Evolutionary conservation across 768 basidiomycete species (phyloP).

Genomic region (Leccinum barrowsii): DNA sequence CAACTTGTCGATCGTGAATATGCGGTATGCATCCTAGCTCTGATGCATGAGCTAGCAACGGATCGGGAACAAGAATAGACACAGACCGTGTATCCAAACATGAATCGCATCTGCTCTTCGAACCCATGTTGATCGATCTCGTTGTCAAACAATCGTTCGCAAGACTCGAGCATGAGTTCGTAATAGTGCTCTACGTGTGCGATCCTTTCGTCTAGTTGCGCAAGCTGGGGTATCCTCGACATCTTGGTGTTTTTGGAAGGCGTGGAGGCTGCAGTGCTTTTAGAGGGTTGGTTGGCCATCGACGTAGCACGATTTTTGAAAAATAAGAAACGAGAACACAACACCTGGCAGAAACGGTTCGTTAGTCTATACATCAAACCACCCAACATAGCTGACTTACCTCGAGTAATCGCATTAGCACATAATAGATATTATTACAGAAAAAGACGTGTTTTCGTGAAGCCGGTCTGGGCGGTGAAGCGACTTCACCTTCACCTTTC

Average conservation of each 20-base stretch:
- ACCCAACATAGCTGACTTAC: slow-evolving; percentile 40
- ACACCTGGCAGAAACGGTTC: slow-evolving; percentile 45
- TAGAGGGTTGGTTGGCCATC: slow-evolving; percentile 30
- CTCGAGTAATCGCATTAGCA: slow-evolving; percentile 80
- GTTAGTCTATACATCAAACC: background rate
- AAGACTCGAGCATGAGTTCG: slow-evolving; percentile 76
- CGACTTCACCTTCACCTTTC: slow-evolving; percentile 11
- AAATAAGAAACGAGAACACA: slow-evolving; percentile 75
- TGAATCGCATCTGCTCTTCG: slow-evolving; percentile 85
- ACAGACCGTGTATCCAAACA: slow-evolving; percentile 78
- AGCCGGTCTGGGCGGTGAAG: slow-evolving; percentile 26
- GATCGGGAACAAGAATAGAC: background rate
- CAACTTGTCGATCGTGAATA: slow-evolving; percentile 93
- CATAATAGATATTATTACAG: slow-evolving; percentile 87
- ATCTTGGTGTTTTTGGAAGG: slow-evolving; percentile 29
- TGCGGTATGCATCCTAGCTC: slow-evolving; percentile 69
- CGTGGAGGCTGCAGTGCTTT: slow-evolving; percentile 4
- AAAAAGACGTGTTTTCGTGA: slow-evolving; percentile 68
- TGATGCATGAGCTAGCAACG: slow-evolving; percentile 1
- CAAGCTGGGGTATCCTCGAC: slow-evolving; percentile 25
- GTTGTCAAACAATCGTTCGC: slow-evolving; percentile 88
- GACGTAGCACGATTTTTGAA: slow-evolving; percentile 72
- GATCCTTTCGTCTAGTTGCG: slow-evolving; percentile 32
- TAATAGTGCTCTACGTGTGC: slow-evolving; percentile 69
- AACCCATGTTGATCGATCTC: slow-evolving; percentile 84